Percentiles rank a stretch among this genome's conserved stretches.
phyloP scores from a whole-genome alignment of 768 basidiomycete species.

The Trametes sanguinea region DNA sequence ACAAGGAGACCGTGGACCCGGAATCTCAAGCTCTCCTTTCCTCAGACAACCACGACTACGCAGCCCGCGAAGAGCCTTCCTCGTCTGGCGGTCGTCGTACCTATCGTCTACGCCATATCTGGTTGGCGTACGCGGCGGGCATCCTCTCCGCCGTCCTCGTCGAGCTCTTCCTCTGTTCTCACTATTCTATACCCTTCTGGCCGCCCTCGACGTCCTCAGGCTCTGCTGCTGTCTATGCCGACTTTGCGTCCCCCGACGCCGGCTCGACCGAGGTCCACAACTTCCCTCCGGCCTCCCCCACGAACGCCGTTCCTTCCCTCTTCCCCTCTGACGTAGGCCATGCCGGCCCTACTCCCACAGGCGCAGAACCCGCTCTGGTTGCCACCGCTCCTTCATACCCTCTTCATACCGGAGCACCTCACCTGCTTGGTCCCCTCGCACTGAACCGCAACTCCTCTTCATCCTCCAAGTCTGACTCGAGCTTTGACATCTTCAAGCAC shows the following conservation, averaged over 20 bases:
- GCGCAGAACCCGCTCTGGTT: slow-evolving; percentile 73
- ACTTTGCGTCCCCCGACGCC: slow-evolving; percentile 63
- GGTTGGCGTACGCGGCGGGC: slow-evolving; percentile 42
- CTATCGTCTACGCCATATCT: slow-evolving; percentile 15
- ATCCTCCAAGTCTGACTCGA: slow-evolving; percentile 13
- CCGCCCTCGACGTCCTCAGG: neutral
- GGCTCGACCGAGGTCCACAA: slow-evolving; percentile 71
- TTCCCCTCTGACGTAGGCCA: slow-evolving; percentile 82
- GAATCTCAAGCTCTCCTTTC: slow-evolving; percentile 19
- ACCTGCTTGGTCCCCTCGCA: slow-evolving; percentile 52
- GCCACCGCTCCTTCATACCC: slow-evolving; percentile 80
- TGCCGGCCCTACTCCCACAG: slow-evolving; percentile 76
- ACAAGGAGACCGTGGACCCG: slow-evolving; percentile 17
- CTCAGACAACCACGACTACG: slow-evolving; percentile 3
- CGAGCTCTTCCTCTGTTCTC: slow-evolving; percentile 50
- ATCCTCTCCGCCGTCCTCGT: slow-evolving; percentile 49
- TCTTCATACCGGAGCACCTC: slow-evolving; percentile 66
- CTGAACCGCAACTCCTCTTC: slow-evolving; percentile 29
- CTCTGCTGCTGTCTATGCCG: slow-evolving; percentile 29
- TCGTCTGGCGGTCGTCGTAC: slow-evolving; percentile 7
- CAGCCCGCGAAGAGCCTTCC: neutral
- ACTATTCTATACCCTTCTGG: slow-evolving; percentile 36
- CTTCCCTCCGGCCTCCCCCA: slow-evolving; percentile 73
- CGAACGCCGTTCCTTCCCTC: slow-evolving; percentile 67
- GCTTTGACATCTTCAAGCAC: slow-evolving; percentile 69